phyloP scores from a whole-genome alignment of 768 basidiomycete genomes.

The Trametes sanguinea region DNA sequence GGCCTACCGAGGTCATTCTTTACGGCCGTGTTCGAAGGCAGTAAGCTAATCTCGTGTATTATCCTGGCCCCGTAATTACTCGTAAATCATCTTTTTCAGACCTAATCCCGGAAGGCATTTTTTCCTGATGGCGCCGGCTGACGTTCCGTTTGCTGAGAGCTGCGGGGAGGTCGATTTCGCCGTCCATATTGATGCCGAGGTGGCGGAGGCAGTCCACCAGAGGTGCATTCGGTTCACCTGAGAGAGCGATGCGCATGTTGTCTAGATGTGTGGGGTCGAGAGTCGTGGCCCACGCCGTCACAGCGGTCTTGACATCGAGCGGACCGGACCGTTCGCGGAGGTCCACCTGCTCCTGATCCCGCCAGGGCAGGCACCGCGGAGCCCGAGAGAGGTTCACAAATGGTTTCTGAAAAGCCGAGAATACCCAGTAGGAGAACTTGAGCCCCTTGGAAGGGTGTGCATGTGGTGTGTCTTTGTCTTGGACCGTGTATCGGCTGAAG shows the following conservation, averaged over 20 bases:
- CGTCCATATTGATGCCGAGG: not conserved
- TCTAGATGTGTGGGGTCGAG: conserved; percentile 5
- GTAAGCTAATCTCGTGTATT: too few species aligned
- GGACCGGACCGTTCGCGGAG: not conserved
- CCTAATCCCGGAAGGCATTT: too few species aligned
- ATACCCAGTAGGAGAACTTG: too few species aligned
- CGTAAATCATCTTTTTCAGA: too few species aligned
- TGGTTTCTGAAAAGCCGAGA: not conserved
- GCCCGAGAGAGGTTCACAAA: conserved; percentile 1
- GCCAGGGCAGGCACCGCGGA: not conserved
- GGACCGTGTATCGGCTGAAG: not conserved
- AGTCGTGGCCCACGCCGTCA: conserved; percentile 3
- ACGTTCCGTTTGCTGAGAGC: too few species aligned
- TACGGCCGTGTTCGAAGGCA: too few species aligned
- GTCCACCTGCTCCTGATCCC: not conserved
- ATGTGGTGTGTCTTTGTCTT: too few species aligned
- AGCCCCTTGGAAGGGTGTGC: too few species aligned
- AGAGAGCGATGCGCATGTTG: not conserved
- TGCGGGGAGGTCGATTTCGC: not conserved
- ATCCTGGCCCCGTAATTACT: too few species aligned
- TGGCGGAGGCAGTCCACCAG: not conserved
- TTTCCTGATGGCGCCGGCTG: too few species aligned
- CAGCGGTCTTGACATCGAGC: conserved; percentile 6
- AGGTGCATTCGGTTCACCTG: not conserved
- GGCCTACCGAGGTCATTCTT: too few species aligned